Evolutionary conservation across 192 early-diverging fungal species (phyloP).

Genomic region (Coemansia sp.): DNA sequence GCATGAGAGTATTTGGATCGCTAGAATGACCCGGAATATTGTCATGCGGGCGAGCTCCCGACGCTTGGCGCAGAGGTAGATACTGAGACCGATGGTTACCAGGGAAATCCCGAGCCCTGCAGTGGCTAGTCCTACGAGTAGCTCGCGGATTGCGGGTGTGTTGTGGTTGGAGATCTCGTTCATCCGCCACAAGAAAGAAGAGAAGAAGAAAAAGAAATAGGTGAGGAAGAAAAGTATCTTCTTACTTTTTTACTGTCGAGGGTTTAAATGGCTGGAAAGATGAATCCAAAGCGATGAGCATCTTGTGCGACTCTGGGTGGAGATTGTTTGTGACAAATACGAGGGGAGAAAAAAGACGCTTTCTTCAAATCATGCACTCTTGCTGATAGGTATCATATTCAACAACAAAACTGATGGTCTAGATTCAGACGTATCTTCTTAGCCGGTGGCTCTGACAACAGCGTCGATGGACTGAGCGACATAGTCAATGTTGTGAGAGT

Average conservation of each 20-base stretch:
- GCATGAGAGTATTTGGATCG: slow-evolving; percentile 20
- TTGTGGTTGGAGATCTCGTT: slow-evolving; percentile 24
- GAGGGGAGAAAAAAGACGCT: too few species aligned
- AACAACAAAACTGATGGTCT: too few species aligned
- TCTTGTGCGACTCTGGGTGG: not conserved
- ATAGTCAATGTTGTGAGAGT: slow-evolving; percentile 78
- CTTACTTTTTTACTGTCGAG: too few species aligned
- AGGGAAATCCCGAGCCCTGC: slow-evolving; percentile 13
- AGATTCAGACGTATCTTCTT: not conserved
- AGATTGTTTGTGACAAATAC: too few species aligned
- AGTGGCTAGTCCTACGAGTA: slow-evolving; percentile 7
- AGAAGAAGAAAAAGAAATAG: not conserved
- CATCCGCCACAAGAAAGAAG: slow-evolving; percentile 11
- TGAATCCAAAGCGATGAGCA: too few species aligned
- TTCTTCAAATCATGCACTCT: too few species aligned
- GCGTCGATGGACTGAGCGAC: slow-evolving; percentile 90
- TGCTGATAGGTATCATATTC: too few species aligned
- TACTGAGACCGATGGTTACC: slow-evolving; percentile 5
- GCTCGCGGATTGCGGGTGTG: slow-evolving; percentile 1
- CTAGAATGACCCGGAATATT: slow-evolving; percentile 26
- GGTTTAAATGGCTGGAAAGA: too few species aligned
- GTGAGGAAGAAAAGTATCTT: not conserved
- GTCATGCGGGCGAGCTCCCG: slow-evolving; percentile 30
- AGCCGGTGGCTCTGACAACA: slow-evolving; percentile 62
- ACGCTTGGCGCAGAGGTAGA: slow-evolving; percentile 11